Evolutionary conservation across 371 early-diverging fungal species (phyloP).

Genomic region (Rhizopus delemar): DNA sequence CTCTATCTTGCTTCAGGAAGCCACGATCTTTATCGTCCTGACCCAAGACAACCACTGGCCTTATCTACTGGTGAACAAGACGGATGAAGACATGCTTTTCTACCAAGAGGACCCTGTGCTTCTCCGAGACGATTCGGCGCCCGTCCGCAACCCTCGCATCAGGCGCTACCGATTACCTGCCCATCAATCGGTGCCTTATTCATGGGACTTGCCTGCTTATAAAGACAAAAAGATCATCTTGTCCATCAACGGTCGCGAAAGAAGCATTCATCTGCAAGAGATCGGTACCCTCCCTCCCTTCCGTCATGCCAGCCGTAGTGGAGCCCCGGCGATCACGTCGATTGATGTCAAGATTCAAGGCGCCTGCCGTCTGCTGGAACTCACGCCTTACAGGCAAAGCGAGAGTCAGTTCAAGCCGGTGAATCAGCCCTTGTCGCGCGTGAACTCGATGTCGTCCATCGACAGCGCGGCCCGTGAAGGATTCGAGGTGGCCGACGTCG

Average conservation of each 20-base stretch:
- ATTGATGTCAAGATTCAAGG: constrained; percentile 88
- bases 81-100: constrained; percentile 75
- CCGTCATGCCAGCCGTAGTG: constrained; percentile 58
- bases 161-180: constrained; percentile 64
- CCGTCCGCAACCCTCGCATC: constrained; percentile 28
- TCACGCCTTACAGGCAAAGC: constrained; percentile 72
- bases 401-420: constrained; percentile 63
- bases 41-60: constrained; percentile 90
- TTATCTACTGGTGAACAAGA: constrained; percentile 85
- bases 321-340: constrained; percentile 58
- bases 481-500: constrained; percentile 58
- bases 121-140: constrained; percentile 33
- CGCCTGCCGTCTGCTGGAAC: constrained; percentile 73
- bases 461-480: constrained; percentile 46
- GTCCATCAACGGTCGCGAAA: constrained; percentile 69
- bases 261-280: constrained; percentile 83
- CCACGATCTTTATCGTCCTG: constrained; percentile 87
- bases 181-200: constrained; percentile 75
- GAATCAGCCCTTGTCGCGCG: constrained; percentile 6
- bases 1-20: constrained; percentile 79
- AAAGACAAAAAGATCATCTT: constrained; percentile 76
- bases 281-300: constrained; percentile 89
- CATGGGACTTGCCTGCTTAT: constrained; percentile 92
- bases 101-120: constrained; percentile 68
- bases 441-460: constrained; percentile 23